phyloP scores from a whole-genome alignment of 2,329 filamentous ascomycete species.

The Mycosphaerella arachidis region DNA sequence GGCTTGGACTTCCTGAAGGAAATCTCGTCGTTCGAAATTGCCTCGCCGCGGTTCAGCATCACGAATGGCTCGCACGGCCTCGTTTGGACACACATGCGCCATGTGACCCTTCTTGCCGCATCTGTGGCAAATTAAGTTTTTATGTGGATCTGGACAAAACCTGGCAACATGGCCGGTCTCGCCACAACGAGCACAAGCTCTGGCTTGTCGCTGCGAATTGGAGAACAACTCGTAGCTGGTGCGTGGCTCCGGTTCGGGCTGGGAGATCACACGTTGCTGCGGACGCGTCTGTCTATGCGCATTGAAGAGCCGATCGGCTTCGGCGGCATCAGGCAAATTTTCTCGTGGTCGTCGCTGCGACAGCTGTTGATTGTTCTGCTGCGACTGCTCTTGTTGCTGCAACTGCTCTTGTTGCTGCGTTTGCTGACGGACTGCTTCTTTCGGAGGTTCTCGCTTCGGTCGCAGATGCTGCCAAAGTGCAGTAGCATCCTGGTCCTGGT shows the following conservation, averaged over 20 bases:
- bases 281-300: slow-evolving; percentile 6
- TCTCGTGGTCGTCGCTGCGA: background rate
- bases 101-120: slow-evolving; percentile 18
- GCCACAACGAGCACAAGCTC: slow-evolving; percentile 9
- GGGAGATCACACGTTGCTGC: background rate
- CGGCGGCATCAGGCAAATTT: slow-evolving; percentile 6
- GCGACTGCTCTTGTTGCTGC: background rate
- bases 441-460: slow-evolving; percentile 2
- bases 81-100: slow-evolving; percentile 8
- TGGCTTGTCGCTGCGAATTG: background rate
- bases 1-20: background rate
- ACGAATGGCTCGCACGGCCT: background rate
- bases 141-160: slow-evolving; percentile 1
- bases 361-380: background rate
- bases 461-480: slow-evolving; percentile 27
- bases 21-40: background rate
- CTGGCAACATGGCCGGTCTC: slow-evolving; percentile 1
- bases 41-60: background rate
- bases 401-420: background rate
- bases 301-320: slow-evolving; percentile 8
- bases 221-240: background rate
- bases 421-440: background rate
- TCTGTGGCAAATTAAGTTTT: slow-evolving; percentile 8
- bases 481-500: slow-evolving; percentile 11
- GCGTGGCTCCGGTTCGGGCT: background rate